These are phyloP conservation scores for Vitis amurensis DNA, from an alignment of 164 flowering plant genomes.

Conservation along the genomic window DNA sequence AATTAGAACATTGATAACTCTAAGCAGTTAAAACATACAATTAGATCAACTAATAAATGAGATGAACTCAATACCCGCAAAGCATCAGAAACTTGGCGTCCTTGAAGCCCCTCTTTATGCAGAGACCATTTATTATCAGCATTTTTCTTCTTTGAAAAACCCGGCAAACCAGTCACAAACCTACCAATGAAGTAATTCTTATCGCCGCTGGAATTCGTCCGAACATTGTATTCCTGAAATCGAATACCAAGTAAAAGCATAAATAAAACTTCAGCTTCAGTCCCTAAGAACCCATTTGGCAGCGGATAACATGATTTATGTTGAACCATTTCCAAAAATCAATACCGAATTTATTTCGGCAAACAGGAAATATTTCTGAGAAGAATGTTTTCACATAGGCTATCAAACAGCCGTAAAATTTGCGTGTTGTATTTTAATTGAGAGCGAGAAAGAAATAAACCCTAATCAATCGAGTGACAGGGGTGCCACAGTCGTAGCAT, in stretches of 20 bases:
- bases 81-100: conserved; percentile 88
- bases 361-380: not conserved
- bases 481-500: conserved; percentile 76
- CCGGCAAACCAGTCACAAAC: conserved; percentile 78
- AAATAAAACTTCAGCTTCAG: conserved; percentile 1
- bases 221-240: conserved; percentile 81
- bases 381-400: not conserved
- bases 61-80: conserved; percentile 57
- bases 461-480: conserved; percentile 73
- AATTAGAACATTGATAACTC: too few species aligned
- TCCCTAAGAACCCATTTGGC: not conserved
- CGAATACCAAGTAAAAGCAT: not conserved
- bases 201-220: conserved; percentile 63
- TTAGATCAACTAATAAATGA: not conserved
- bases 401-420: too few species aligned
- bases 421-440: too few species aligned
- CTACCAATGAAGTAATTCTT: conserved; percentile 84
- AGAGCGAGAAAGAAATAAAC: conserved; percentile 28
- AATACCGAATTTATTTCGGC: not conserved
- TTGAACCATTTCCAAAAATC: not conserved
- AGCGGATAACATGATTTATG: conserved; percentile 1
- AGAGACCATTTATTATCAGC: conserved; percentile 82
- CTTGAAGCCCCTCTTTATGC: conserved; percentile 83
- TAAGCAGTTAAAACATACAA: not conserved
- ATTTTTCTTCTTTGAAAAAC: conserved; percentile 80